These are phyloP conservation scores for Neobulgaria alba DNA, from an alignment of 2,329 filamentous ascomycete species.

Conservation along the genomic window DNA sequence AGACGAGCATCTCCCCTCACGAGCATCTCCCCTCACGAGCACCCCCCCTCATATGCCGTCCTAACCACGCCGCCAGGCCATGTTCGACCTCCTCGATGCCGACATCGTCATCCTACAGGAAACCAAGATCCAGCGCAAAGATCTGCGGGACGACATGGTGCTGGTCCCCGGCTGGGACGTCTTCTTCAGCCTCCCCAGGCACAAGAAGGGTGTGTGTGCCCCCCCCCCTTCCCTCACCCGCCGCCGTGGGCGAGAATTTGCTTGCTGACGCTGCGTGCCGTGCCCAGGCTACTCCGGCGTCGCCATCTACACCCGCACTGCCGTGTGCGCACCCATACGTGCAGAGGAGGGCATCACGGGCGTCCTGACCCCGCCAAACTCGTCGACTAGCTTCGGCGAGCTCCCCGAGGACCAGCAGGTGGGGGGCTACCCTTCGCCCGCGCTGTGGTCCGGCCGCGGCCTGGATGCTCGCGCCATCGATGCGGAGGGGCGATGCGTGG, in stretches of 20 bases:
- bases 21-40: too few relatives aligned
- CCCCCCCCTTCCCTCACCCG: too few relatives aligned
- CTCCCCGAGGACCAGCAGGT: constrained; percentile 68
- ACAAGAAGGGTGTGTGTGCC: constrained; percentile 79
- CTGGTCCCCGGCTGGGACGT: constrained; percentile 92
- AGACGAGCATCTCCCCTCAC: too few relatives aligned
- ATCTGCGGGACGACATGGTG: constrained; percentile 91
- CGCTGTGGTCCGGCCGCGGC: constrained; percentile 53
- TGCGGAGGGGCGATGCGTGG: constrained; percentile 82
- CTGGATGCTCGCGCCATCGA: constrained; percentile 70
- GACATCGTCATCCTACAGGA: constrained; percentile 96
- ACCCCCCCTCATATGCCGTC: too few relatives aligned
- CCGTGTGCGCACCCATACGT: constrained; percentile 73
- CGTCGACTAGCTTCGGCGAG: constrained; percentile 62
- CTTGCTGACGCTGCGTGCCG: constrained; percentile 1
- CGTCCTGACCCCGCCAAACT: constrained; percentile 64
- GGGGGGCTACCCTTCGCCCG: constrained; percentile 71
- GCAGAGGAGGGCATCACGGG: constrained; percentile 94
- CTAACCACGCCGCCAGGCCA: constrained; percentile 46
- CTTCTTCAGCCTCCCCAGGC: constrained; percentile 83
- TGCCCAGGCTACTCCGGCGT: constrained; percentile 82
- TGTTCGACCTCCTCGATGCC: constrained; percentile 89
- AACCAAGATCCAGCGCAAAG: constrained; percentile 90
- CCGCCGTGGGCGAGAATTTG: neutral
- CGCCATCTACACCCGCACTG: constrained; percentile 86